A percentile compares a stretch with the other conserved stretches of the same genome.
Evolutionary conservation across 2,329 filamentous ascomycete species (phyloP).

Genomic region (Didymella arachidicola): DNA sequence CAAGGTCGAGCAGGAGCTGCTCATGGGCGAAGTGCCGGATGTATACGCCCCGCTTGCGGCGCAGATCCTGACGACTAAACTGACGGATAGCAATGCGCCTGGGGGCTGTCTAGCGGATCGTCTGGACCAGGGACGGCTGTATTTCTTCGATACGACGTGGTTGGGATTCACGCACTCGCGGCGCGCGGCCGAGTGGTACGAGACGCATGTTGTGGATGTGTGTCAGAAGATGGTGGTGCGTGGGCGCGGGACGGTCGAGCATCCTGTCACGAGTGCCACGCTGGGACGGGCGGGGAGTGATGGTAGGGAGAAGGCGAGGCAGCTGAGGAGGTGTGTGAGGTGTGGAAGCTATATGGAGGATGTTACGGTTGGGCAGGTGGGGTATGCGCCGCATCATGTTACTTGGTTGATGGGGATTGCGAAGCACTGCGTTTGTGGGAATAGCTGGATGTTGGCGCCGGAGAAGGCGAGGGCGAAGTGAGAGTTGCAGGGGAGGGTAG

Average conservation of each 20-base stretch:
- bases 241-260: slow-evolving; percentile 35
- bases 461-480: slow-evolving; percentile 31
- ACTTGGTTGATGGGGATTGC: slow-evolving; percentile 49
- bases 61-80: slow-evolving; percentile 54
- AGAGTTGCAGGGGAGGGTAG: neutral
- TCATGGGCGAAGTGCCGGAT: slow-evolving; percentile 60
- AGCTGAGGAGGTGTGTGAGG: slow-evolving; percentile 51
- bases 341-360: slow-evolving; percentile 59
- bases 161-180: slow-evolving; percentile 70
- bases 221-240: slow-evolving; percentile 60
- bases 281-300: slow-evolving; percentile 31
- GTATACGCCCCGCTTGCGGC: slow-evolving; percentile 59
- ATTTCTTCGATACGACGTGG: slow-evolving; percentile 75
- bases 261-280: slow-evolving; percentile 25
- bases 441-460: slow-evolving; percentile 47
- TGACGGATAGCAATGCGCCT: slow-evolving; percentile 48
- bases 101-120: slow-evolving; percentile 61
- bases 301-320: slow-evolving; percentile 24
- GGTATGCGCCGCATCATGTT: slow-evolving; percentile 42
- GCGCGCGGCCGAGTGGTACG: slow-evolving; percentile 66
- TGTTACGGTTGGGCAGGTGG: slow-evolving; percentile 43
- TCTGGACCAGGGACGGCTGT: slow-evolving; percentile 72
- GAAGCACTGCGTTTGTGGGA: slow-evolving; percentile 51
- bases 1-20: slow-evolving; percentile 61
- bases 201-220: slow-evolving; percentile 66